phyloP scores from a whole-genome alignment of 148 eudicot species.

The Arctostaphylos glauca region DNA sequence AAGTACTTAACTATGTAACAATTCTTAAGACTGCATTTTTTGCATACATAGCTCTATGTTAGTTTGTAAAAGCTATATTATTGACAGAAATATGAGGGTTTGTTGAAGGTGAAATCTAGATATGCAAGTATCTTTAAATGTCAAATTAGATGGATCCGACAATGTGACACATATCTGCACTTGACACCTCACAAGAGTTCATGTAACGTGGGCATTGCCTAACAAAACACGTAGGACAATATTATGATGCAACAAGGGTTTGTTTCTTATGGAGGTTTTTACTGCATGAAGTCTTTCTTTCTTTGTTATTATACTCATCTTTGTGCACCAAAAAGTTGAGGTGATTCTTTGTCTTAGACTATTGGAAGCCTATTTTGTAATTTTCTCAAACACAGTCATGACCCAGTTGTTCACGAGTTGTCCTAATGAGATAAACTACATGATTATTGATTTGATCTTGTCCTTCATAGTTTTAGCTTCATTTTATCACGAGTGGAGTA shows the following conservation, averaged over 20 bases:
- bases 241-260: background rate
- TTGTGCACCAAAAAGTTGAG: background rate
- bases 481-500: background rate
- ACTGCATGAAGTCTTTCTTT: conserved; percentile 26
- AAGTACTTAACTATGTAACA: background rate
- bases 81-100: background rate
- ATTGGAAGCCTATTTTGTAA: background rate
- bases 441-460: background rate
- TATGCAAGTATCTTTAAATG: background rate
- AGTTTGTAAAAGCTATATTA: background rate
- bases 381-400: background rate
- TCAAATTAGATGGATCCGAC: background rate
- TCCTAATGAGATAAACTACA: background rate
- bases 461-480: background rate
- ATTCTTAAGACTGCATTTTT: background rate
- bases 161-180: background rate
- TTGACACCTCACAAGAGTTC: background rate
- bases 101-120: background rate
- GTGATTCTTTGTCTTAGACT: background rate
- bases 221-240: background rate
- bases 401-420: background rate
- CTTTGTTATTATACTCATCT: background rate
- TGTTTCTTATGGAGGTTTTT: background rate
- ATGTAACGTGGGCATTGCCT: background rate
- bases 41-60: background rate